Conservation (phyloP, 106 monocot species). For the Posidonia australis region DNA sequence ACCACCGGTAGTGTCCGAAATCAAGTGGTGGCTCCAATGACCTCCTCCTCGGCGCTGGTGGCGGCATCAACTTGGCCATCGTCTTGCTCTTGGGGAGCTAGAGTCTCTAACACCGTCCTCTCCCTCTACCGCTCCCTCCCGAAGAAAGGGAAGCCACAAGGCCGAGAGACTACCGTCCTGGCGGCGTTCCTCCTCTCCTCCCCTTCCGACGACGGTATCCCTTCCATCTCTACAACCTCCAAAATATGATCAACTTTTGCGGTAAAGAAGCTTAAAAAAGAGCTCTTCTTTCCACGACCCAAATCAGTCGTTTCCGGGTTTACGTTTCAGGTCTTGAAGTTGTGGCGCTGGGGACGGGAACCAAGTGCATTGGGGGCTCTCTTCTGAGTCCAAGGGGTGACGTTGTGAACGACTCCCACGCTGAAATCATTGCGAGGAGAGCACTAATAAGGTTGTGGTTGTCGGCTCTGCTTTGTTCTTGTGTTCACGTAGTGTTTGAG, state of each 20-base stretch:
- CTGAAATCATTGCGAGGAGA: slow-evolving; percentile 83
- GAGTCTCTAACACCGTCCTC: slow-evolving; percentile 30
- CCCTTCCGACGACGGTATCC: slow-evolving; percentile 36
- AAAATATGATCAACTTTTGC: not conserved
- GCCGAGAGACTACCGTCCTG: slow-evolving; percentile 69
- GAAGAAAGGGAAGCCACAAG: slow-evolving; percentile 96
- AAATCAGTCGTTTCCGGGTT: not conserved
- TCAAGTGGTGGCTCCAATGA: not conserved
- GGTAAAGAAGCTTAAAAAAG: too few relatives aligned
- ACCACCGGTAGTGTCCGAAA: too few relatives aligned
- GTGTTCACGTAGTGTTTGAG: not conserved
- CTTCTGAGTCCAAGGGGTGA: slow-evolving; percentile 70
- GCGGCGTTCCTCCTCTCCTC: slow-evolving; percentile 83
- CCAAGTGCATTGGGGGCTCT: slow-evolving; percentile 83
- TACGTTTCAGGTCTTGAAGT: slow-evolving; percentile 29
- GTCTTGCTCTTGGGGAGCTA: slow-evolving; percentile 33
- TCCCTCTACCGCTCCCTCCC: slow-evolving; percentile 60
- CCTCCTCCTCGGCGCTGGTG: not conserved
- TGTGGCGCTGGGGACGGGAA: slow-evolving; percentile 81
- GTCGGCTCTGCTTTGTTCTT: not conserved
- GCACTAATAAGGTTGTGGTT: slow-evolving; percentile 46
- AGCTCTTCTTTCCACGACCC: not conserved
- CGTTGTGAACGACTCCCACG: slow-evolving; percentile 85
- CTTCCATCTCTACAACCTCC: not conserved
- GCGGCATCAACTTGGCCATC: not conserved